phyloP scores from a whole-genome alignment of 2,329 filamentous ascomycete genomes.

The Calonectria pteridis region DNA sequence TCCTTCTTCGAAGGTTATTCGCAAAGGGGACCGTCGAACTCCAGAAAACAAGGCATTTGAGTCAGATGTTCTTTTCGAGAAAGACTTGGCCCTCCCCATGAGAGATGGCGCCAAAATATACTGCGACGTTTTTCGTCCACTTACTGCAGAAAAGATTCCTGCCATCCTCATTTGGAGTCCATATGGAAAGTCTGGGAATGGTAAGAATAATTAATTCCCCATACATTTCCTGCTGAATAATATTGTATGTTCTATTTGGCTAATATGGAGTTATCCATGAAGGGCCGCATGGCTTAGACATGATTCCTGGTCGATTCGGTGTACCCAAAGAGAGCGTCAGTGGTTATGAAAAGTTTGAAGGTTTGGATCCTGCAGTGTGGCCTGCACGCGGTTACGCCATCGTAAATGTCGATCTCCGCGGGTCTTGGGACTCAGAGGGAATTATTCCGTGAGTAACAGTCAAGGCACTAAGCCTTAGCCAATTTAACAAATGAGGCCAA shows the following conservation, averaged over 20 bases:
- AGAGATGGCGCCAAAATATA: background rate
- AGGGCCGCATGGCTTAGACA: background rate
- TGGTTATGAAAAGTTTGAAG: conserved; percentile 17
- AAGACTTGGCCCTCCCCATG: background rate
- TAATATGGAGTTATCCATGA: background rate
- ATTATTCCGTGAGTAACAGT: conserved; percentile 5
- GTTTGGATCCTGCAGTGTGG: conserved; percentile 25
- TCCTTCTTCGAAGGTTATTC: background rate
- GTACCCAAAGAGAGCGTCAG: background rate
- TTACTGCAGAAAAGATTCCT: background rate
- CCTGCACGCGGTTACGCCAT: conserved; percentile 23
- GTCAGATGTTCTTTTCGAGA: background rate
- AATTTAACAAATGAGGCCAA: background rate
- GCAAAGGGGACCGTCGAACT: background rate
- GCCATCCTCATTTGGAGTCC: background rate
- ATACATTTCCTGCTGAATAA: background rate
- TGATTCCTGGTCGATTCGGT: conserved; percentile 12
- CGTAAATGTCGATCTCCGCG: conserved; percentile 9
- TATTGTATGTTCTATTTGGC: background rate
- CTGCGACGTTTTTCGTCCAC: background rate
- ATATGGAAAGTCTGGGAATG: conserved; percentile 1
- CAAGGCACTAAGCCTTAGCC: background rate
- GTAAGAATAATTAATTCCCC: background rate
- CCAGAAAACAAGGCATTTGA: background rate
- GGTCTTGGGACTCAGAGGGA: conserved; percentile 9